A percentile compares a stretch with the other conserved stretches of the same genome.
Conservation (phyloP, 768 basidiomycete species). For the Boletus barrowsii region DNA sequence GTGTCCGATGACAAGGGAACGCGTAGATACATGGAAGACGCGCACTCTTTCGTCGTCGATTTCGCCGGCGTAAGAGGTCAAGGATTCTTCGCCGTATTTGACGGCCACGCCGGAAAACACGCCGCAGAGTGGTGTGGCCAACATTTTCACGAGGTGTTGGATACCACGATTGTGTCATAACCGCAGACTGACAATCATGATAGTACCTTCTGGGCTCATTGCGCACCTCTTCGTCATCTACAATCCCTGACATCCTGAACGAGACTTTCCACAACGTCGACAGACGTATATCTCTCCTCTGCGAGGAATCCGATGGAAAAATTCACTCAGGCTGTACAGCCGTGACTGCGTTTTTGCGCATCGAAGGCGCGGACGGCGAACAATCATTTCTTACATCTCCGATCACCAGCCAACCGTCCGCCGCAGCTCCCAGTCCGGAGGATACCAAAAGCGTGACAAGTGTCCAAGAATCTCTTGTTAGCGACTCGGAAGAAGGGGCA, state of each 20-base stretch:
- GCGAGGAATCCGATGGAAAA: constrained; percentile 84
- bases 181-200: constrained; percentile 6
- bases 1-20: constrained; percentile 86
- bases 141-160: constrained; percentile 84
- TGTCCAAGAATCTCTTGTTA: constrained; percentile 42
- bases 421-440: constrained; percentile 30
- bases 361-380: constrained; percentile 76
- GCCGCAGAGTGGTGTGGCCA: constrained; percentile 98
- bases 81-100: constrained; percentile 97
- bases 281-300: constrained; percentile 72
- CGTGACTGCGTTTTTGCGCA: constrained; percentile 89
- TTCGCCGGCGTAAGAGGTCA: constrained; percentile 90
- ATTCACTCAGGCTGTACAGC: constrained; percentile 97
- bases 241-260: constrained; percentile 88
- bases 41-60: constrained; percentile 94
- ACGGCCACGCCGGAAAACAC: constrained; percentile 97
- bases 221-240: constrained; percentile 49
- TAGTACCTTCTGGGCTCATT: constrained; percentile 71
- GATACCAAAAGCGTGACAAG: constrained; percentile 33
- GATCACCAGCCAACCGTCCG: constrained; percentile 27
- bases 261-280: constrained; percentile 95
- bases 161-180: neutral
- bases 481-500: constrained; percentile 39
- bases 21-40: constrained; percentile 94
- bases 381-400: constrained; percentile 59